Conservation (phyloP, 2,329 filamentous ascomycete species). For the Arachnopeziza araneosa region DNA sequence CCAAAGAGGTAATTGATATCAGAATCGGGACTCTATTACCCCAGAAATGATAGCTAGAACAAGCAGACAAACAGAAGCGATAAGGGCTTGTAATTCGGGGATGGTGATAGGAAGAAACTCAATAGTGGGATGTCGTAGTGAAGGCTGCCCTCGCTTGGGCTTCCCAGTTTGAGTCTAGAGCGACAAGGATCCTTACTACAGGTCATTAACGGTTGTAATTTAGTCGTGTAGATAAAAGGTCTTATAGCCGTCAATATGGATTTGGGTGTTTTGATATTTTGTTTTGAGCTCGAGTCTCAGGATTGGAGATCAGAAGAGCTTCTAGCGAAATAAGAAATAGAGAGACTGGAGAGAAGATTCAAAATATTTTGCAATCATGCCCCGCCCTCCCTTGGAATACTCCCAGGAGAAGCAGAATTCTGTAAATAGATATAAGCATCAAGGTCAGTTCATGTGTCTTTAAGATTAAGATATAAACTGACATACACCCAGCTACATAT, state of each 20-base stretch:
- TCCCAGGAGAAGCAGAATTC: slow-evolving; percentile 22
- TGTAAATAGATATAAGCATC: slow-evolving; percentile 26
- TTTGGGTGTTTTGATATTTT: neutral
- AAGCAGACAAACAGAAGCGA: neutral
- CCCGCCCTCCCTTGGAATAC: slow-evolving; percentile 22
- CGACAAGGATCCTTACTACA: neutral
- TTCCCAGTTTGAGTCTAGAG: neutral
- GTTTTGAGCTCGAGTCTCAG: neutral
- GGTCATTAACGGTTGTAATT: neutral
- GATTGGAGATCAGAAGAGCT: neutral
- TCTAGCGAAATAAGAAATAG: neutral
- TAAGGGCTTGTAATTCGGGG: neutral
- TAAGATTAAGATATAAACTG: neutral
- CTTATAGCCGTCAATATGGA: neutral
- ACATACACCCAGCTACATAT: neutral
- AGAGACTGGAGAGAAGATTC: neutral
- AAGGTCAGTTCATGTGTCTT: slow-evolving; percentile 6
- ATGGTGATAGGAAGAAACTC: neutral
- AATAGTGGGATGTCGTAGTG: neutral
- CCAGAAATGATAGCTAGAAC: neutral
- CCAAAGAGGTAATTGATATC: neutral
- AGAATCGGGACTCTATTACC: neutral
- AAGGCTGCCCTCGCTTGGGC: neutral
- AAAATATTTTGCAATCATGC: slow-evolving; percentile 8
- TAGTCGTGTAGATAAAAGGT: neutral